Conservation (phyloP, 1,284 basidiomycete genomes). For the Cutaneotrichosporon curvatum region DNA sequence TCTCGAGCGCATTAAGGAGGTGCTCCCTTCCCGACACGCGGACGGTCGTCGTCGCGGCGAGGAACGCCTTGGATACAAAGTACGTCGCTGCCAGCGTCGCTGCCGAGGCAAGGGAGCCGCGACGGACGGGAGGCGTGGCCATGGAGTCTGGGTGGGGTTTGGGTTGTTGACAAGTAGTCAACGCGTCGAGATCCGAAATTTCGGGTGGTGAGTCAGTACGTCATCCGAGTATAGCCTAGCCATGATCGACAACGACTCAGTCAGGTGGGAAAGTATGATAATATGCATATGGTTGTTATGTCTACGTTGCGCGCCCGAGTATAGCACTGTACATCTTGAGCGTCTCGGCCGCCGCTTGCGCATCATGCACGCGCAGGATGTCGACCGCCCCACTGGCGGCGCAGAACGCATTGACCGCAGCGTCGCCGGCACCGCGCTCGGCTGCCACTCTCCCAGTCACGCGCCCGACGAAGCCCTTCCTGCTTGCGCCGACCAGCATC, state of each 20-base stretch:
- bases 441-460: conserved; percentile 51
- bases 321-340: conserved; percentile 53
- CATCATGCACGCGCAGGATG: conserved; percentile 79
- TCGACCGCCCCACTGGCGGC: conserved; percentile 63
- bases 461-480: conserved; percentile 73
- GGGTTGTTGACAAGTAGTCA: no score
- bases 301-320: no score
- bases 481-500: conserved; percentile 67
- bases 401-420: conserved; percentile 67
- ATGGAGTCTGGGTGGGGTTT: no score
- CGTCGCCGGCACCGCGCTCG: conserved; percentile 73
- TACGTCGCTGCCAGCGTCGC: conserved; percentile 49
- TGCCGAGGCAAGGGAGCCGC: conserved; percentile 28
- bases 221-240: no score
- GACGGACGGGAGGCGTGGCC: no score
- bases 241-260: no score
- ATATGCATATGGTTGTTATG: no score
- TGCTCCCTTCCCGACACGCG: conserved; percentile 60
- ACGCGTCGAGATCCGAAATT: no score
- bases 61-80: conserved; percentile 66
- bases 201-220: no score
- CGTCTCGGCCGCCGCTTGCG: conserved; percentile 59
- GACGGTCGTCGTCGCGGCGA: conserved; percentile 60
- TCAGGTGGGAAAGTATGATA: no score
- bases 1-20: conserved; percentile 58